Evolutionary conservation across 768 basidiomycete species (phyloP).

Genomic region (Boletus subcaerulescens): DNA sequence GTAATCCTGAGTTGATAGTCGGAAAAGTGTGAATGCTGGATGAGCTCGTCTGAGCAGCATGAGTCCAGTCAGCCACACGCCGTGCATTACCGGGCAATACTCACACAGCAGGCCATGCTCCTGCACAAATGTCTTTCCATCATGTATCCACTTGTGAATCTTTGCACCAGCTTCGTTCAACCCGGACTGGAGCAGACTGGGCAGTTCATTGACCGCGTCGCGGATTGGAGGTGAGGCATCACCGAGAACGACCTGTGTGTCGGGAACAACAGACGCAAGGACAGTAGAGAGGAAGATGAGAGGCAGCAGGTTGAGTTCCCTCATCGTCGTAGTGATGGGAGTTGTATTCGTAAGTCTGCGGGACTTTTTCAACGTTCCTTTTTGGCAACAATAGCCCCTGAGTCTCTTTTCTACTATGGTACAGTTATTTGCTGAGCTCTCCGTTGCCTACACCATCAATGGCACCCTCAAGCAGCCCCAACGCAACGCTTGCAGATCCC

Average conservation of each 20-base stretch:
- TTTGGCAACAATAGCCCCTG: neutral
- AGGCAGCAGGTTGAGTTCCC: constrained; percentile 32
- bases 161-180: constrained; percentile 42
- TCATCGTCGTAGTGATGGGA: constrained; percentile 35
- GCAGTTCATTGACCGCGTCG: constrained; percentile 34
- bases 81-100: constrained; percentile 24
- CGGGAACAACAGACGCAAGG: constrained; percentile 38
- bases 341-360: neutral
- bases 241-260: constrained; percentile 45
- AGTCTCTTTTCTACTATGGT: neutral
- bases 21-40: constrained; percentile 51
- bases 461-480: constrained; percentile 45
- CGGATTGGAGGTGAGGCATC: constrained; percentile 22
- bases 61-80: constrained; percentile 1
- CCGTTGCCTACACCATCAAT: constrained; percentile 18
- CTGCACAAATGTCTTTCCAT: constrained; percentile 65
- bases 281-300: constrained; percentile 36
- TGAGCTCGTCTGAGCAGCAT: constrained; percentile 50
- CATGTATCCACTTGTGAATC: constrained; percentile 54
- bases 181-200: constrained; percentile 42
- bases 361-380: neutral
- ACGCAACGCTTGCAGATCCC: constrained; percentile 54
- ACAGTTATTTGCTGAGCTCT: neutral
- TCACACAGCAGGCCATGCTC: constrained; percentile 71
- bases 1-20: constrained; percentile 59